Conservation (phyloP, 2,329 filamentous ascomycete genomes). For the Ceratocystis albifundus region DNA sequence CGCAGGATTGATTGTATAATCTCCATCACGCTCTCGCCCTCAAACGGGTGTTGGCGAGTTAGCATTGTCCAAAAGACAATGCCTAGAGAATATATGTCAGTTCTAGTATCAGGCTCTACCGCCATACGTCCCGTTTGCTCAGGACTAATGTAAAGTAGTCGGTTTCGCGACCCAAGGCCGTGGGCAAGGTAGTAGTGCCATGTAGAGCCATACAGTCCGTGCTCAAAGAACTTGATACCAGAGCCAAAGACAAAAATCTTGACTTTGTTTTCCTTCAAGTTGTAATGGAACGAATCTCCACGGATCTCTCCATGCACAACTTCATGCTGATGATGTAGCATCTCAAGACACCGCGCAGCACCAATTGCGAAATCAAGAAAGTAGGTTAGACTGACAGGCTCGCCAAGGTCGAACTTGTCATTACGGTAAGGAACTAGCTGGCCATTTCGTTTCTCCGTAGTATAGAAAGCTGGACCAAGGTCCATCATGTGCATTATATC, state of each 20-base stretch:
- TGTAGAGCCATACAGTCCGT: constrained; percentile 71
- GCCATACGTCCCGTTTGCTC: constrained; percentile 91
- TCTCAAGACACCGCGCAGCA: constrained; percentile 72
- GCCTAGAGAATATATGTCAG: constrained; percentile 86
- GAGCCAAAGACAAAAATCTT: constrained; percentile 78
- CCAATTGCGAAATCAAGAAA: constrained; percentile 91
- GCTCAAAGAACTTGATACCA: constrained; percentile 77
- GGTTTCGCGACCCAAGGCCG: constrained; percentile 76
- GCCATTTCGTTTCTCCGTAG: constrained; percentile 42
- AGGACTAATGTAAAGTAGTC: constrained; percentile 82
- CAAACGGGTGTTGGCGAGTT: constrained; percentile 68
- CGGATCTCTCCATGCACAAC: constrained; percentile 85
- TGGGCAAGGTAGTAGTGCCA: constrained; percentile 68
- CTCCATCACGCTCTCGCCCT: constrained; percentile 69
- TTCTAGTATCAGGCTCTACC: constrained; percentile 79
- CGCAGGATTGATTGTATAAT: constrained; percentile 83
- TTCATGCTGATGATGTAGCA: constrained; percentile 78
- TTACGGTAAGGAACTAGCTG: constrained; percentile 37
- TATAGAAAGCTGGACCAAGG: constrained; percentile 65
- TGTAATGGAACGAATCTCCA: constrained; percentile 83
- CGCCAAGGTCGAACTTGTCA: constrained; percentile 39
- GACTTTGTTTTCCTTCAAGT: constrained; percentile 55
- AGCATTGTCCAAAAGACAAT: constrained; percentile 81
- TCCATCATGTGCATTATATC: constrained; percentile 59
- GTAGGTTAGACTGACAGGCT: constrained; percentile 56